Base-by-base conservation (phyloP, 305 asterid genomes). In the Fraxinus albicans region DNA sequence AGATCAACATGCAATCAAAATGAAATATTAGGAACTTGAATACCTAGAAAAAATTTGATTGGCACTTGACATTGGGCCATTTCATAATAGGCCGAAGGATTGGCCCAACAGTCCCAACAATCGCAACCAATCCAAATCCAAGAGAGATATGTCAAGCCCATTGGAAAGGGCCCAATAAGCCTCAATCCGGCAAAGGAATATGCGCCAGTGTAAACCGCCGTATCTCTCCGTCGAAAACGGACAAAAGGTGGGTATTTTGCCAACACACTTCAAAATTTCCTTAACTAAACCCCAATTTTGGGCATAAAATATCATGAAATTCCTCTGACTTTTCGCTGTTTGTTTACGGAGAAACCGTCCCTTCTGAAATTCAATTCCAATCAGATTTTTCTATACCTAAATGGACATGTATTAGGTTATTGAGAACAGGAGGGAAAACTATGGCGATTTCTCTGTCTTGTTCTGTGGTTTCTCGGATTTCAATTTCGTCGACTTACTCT, bases 401-500 rank as follows among this genome's bases (percentile, higher is more conserved):
- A 83, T 76, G 89, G 74, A 82, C 79, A 23, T 35, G 73, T 31
- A 31, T 76, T 85, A 77, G 78, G 60, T 29, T 47, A 10, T 50
- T 25, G 76, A 73, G 42, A 34, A 27, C 34, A 65, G 77, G 72
- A 74, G 58, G 69, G 74, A 85, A 78, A 44, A 79, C 12, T 31
- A 91, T 92, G 98, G 89, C 95, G 80, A 67, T 73, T 80, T 84
- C 86, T 78, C 23, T 75, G 75, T 87, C 92, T 77, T 84, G 91
- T 35, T 83, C 91, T 38, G 74, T 85, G 88, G 47, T 72, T 74
- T 86, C 89, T 34, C 87, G 93, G 86, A 60, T 80, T 78, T 83
- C 87, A 36, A 63, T 67, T 65, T 83, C 91, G 53, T 81, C 89
- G 21, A 84, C 84, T 29, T 75, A 87, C 2, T 73, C 82, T 73